These are phyloP conservation scores for Zymoseptoria brevis DNA, from an alignment of 2,329 filamentous ascomycete species.

Conservation along the genomic window DNA sequence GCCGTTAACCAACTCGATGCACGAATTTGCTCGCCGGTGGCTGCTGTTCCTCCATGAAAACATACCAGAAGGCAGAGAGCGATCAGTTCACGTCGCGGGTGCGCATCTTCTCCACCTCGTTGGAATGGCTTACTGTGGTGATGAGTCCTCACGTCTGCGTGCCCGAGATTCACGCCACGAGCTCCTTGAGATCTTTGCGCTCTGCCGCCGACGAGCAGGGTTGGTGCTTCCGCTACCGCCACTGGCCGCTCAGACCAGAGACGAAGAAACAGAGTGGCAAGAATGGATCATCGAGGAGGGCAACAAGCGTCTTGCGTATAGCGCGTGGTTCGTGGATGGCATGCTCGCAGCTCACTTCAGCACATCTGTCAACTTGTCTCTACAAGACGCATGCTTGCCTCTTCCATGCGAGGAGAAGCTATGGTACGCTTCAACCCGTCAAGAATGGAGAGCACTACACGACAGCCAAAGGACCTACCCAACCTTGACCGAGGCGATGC, in stretches of 20 bases:
- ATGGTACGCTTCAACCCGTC: conserved; percentile 19
- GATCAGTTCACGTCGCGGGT: not conserved
- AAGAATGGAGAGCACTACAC: conserved; percentile 17
- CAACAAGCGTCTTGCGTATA: conserved; percentile 16
- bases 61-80: not conserved
- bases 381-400: conserved; percentile 15
- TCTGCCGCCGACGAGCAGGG: not conserved
- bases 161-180: conserved; percentile 2
- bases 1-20: conserved; percentile 9
- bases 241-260: not conserved
- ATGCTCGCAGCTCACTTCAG: conserved; percentile 19
- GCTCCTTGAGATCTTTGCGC: conserved; percentile 1
- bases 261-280: conserved; percentile 7
- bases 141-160: conserved; percentile 1
- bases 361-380: conserved; percentile 5
- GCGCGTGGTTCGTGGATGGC: conserved; percentile 21
- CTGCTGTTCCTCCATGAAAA: conserved; percentile 5
- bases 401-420: conserved; percentile 22
- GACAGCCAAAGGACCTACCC: conserved; percentile 7
- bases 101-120: conserved; percentile 11
- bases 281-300: conserved; percentile 15
- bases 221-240: not conserved
- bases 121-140: conserved; percentile 7
- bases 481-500: conserved; percentile 37
- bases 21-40: conserved; percentile 13